Base-by-base conservation (phyloP, 1,284 basidiomycete species). In the Boletus calvinii region DNA sequence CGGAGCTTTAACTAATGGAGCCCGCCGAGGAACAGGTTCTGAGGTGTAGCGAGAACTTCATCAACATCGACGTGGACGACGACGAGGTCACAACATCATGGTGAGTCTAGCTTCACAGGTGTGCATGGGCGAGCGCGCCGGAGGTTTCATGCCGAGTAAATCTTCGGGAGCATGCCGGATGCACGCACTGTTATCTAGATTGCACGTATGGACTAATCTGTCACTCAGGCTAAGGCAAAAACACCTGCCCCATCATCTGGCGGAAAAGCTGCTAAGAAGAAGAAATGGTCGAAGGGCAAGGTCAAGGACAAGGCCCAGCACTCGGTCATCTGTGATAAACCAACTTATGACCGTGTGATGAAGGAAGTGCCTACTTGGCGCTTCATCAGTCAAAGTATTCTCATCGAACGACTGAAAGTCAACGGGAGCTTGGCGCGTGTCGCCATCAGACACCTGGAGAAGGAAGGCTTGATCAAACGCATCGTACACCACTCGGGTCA, bases 241-340 rank as follows among this genome's bases (percentile, higher is more conserved):
- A 73, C 83, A 65, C 74, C 87, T 62, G 67, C 85, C 58, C 74
- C 84, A 52, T 82, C 84, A 47, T 76, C 83, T 56, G 85, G 86
- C 61, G 87, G 89, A 66, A 92, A 92, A 74, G 75, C 87, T 67
- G 87, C 88, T 60, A 98, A 98, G 85, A 98, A 98, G 85, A 98
- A 98, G 90, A 98, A 98, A 85, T 98, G 95, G 95, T 98, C 94
- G 64, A 98, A 98, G 85, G 95, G 95, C 75, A 97, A 97, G 79
- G 94, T 98, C 74, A 98, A 98, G 88, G 94, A 98, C 80, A 98
- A 98, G 87, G 93, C 92, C 68, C 87, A 89, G 71, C 93, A 96
- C 82, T 85, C 91, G 69, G 95, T 98, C 74, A 80, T 87, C 65
- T 87, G 97, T 69, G 94, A 97, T 83, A 94, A 96, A 81, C 61